Evolutionary conservation across 2,329 filamentous ascomycete genomes (phyloP).

Genomic region (Knoxdaviesia capensis): DNA sequence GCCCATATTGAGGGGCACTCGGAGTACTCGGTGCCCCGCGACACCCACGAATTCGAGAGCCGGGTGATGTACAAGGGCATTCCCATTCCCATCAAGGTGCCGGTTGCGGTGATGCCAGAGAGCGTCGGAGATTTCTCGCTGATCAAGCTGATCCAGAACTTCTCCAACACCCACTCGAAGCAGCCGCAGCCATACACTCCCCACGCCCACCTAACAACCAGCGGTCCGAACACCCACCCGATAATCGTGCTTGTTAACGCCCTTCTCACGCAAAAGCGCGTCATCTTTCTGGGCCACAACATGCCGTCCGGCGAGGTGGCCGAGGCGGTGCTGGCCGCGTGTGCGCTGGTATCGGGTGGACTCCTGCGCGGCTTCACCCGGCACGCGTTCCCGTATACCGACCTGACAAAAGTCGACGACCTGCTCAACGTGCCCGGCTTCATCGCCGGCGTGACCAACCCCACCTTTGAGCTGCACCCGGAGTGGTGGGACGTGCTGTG

Average conservation of each 20-base stretch:
- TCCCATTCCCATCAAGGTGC: conserved; percentile 90
- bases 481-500: conserved; percentile 98
- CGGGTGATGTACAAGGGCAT: conserved; percentile 92
- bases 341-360: conserved; percentile 79
- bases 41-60: conserved; percentile 95
- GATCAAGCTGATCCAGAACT: conserved; percentile 91
- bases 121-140: conserved; percentile 95
- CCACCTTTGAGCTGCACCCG: conserved; percentile 80
- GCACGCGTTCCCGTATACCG: conserved; percentile 94
- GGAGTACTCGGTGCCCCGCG: conserved; percentile 61
- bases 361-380: conserved; percentile 85
- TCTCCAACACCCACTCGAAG: conserved; percentile 65
- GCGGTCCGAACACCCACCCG: conserved; percentile 74
- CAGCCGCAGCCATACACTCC: conserved; percentile 66
- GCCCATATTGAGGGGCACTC: conserved; percentile 40
- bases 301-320: conserved; percentile 90
- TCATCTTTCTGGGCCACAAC: conserved; percentile 91
- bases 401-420: conserved; percentile 94
- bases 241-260: conserved; percentile 91
- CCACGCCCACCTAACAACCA: conserved; percentile 85
- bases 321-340: conserved; percentile 94
- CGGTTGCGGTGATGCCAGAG: conserved; percentile 81
- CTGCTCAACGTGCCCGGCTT: conserved; percentile 90
- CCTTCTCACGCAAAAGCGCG: conserved; percentile 83
- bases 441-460: conserved; percentile 94